Base-by-base conservation (phyloP, 495 filamentous ascomycete species). In the Podospora tetraspora region DNA sequence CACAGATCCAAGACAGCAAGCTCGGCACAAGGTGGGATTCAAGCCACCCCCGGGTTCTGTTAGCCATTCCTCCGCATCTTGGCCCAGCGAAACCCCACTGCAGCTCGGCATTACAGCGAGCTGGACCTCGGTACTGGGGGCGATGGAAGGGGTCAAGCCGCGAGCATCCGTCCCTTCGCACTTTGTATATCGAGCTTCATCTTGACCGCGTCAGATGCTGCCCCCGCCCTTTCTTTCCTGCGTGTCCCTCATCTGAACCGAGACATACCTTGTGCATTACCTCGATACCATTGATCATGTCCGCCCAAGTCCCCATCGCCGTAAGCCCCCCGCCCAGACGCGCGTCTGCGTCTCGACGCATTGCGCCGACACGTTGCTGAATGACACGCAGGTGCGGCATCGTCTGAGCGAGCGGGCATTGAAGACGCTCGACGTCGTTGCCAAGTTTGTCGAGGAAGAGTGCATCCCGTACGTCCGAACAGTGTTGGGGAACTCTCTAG, bases 391-490 rank as follows among this genome's bases (percentile, higher is more conserved):
- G 84, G 84, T 85, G 57, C 77, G 79, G 65, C 72, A 81, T 69
- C 81, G 83, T 71, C 91, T 97, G 65, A 93, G 91, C 84, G 92
- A 96, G 30, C 84, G 86, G 69, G 93, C 93, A 59, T 89, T 87
- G 83, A 86, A 90, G 81, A 91, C 77, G 29, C 61, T 81, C 63
- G 79, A 82, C 63, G 60, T 94, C 82, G 92, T 97, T 68, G 91
- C 94, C 79, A 92, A 92, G 76, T 98, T 99, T 76, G 94, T 99
- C 68, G 94, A 98, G 77, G 94, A 94, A 78, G 93, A 97, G 82
- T 99, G 93, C 76, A 90, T 96, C 73, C 89, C 91, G 84, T 86
- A 76, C 81, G 84, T 23, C 13, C 13, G 9, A 43, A 43, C 12
- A 13, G 3, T 12, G 5, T 60, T 62, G 67, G 11, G 37, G 29